Base-by-base conservation (phyloP, 179 eudicot species). In the Silene vulgaris region DNA sequence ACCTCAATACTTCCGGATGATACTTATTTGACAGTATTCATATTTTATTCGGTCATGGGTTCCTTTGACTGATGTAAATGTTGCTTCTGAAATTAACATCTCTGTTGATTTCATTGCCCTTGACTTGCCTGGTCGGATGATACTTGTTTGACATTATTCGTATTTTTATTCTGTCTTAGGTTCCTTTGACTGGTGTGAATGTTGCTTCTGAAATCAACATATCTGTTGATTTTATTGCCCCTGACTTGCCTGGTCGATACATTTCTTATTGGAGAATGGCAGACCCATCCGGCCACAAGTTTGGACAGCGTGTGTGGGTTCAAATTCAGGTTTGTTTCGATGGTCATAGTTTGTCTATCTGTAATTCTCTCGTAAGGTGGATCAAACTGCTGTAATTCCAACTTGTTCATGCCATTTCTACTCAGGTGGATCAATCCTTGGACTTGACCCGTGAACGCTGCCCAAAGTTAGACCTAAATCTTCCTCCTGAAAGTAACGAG, bases 241-340 rank as follows among this genome's bases (percentile, higher is more conserved):
- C 99, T 14, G 88, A 86, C 35, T 78, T 69, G 77, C 97, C 93
- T 16, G 99, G 99, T 23, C 85, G 86, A 23, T 93, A 96, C 65
- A 77, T 86, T 45, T 96, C 99, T 0, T 93, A 89, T 72, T 96
- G 99, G 99, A 88, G 90, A 73, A 83, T 96, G 97, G 88, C 90
- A 17, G 80, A 87, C 5, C 86, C 90, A n/a, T 78, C 88, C 28
- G 97, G 99, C 45, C 88, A 86, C 35, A 86, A 86, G 81, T 96
- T 96, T 83, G 99, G 99, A 71, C 97, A 96, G 81, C 92, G 92
- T 35, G 85, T 96, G 71, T 93, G 97, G 99, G 99, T 93, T 79
- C 86, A 80, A 4, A 91, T 96, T 77, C 86, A 90, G 97, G 99
- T 92, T 56, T 61, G 65, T 48, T 35, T 35, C 43, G 5, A 32